Conservation (phyloP, 352 stramenopile species). For the Phytophthora colocasiae region DNA sequence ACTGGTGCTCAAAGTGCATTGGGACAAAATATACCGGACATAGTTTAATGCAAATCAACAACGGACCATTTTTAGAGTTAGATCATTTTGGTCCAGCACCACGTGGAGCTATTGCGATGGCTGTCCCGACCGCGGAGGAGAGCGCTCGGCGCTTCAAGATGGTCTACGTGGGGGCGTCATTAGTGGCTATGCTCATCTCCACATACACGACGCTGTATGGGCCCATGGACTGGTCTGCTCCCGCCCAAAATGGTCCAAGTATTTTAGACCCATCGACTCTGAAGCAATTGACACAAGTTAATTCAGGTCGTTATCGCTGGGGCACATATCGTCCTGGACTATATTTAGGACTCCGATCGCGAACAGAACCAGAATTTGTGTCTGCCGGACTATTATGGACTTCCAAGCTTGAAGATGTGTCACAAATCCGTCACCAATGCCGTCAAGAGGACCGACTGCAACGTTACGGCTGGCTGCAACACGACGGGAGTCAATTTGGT, state of each 20-base stretch:
- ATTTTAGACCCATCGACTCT: constrained; percentile 47
- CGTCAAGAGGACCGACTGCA: constrained; percentile 80
- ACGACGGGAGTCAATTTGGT: constrained; percentile 72
- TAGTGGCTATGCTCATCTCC: constrained; percentile 40
- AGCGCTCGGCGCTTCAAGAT: constrained; percentile 31
- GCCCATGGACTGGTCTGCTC: constrained; percentile 14
- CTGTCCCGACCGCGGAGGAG: constrained; percentile 25
- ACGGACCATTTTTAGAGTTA: constrained; percentile 10
- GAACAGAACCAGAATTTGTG: constrained; percentile 66
- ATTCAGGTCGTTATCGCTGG: constrained; percentile 63
- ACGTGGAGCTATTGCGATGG: constrained; percentile 25
- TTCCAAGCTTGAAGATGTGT: constrained; percentile 71
- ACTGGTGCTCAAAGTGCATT: not conserved
- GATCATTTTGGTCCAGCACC: constrained; percentile 9
- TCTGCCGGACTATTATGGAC: constrained; percentile 80
- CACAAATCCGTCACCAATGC: constrained; percentile 78
- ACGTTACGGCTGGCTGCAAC: constrained; percentile 82
- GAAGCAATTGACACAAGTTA: constrained; percentile 39
- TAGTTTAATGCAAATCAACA: constrained; percentile 2
- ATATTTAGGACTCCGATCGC: constrained; percentile 84
- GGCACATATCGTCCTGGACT: constrained; percentile 78
- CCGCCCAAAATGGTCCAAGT: not conserved
- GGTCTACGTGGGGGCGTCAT: constrained; percentile 34
- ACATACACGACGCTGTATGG: constrained; percentile 33
- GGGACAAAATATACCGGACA: constrained; percentile 2